Percentiles rank a stretch among this genome's conserved stretches.
Conservation (phyloP, 2,329 filamentous ascomycete species). For the Xylaria sp. region DNA sequence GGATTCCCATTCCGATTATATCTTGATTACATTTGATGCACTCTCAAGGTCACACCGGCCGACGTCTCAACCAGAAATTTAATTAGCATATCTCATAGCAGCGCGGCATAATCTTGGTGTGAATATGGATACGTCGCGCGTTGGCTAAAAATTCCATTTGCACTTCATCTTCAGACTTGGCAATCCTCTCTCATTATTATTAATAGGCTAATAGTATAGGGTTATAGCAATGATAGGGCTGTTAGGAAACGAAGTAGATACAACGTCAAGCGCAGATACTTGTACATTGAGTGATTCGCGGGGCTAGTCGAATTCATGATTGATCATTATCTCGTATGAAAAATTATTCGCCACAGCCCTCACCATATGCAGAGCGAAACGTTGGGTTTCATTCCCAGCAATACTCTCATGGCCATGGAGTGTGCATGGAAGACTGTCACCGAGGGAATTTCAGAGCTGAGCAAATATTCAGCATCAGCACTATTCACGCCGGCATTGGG, state of each 20-base stretch:
- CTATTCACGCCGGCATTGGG: neutral
- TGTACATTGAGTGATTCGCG: neutral
- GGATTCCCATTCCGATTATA: neutral
- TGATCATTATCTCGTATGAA: conserved; percentile 9
- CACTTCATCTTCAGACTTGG: neutral
- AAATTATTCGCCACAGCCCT: conserved; percentile 11
- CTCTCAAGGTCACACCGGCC: neutral
- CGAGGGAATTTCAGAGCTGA: neutral
- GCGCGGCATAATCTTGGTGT: neutral
- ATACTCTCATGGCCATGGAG: conserved; percentile 4
- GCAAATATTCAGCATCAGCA: neutral
- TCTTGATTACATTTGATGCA: neutral
- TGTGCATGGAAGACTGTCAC: neutral
- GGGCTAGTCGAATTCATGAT: neutral
- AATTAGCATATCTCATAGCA: neutral
- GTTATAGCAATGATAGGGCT: no score
- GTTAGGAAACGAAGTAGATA: neutral
- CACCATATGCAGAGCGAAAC: neutral
- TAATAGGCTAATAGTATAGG: no score
- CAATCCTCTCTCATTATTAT: neutral
- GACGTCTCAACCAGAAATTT: neutral
- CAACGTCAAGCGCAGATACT: neutral
- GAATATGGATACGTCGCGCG: neutral
- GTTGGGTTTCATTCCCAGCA: neutral
- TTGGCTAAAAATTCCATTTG: neutral